Evolutionary conservation across 108 stramenopile species (phyloP).

Genomic region (Skeletonema marinoi): DNA sequence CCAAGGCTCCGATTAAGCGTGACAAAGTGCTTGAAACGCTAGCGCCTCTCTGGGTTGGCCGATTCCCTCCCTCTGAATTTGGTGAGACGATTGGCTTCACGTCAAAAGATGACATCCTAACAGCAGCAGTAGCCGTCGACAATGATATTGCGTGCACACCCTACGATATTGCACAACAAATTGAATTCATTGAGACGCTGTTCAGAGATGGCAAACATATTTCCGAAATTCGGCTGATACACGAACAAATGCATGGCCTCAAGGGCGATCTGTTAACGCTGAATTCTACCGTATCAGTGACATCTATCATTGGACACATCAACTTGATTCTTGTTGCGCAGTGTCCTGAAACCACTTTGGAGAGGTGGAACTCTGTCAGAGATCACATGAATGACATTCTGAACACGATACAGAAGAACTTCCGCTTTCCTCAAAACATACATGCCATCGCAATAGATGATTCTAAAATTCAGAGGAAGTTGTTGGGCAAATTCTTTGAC

Average conservation of each 20-base stretch:
- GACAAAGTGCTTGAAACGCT: constrained; percentile 37
- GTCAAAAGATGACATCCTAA: background rate
- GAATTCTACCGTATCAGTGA: constrained; percentile 7
- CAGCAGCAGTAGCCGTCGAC: background rate
- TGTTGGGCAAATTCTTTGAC: constrained; percentile 29
- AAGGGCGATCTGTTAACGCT: constrained; percentile 26
- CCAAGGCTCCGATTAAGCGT: constrained; percentile 38
- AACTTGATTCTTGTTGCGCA: constrained; percentile 14
- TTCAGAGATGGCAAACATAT: background rate
- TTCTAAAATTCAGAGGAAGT: constrained; percentile 38
- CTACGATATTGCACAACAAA: constrained; percentile 3
- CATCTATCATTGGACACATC: constrained; percentile 10
- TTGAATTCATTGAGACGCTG: constrained; percentile 13
- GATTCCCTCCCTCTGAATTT: constrained; percentile 16
- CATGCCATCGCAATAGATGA: constrained; percentile 47
- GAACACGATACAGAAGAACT: constrained; percentile 3
- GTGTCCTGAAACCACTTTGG: background rate
- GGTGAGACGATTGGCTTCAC: constrained; percentile 7
- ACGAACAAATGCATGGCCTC: constrained; percentile 20
- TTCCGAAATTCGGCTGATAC: background rate
- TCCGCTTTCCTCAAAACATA: constrained; percentile 9
- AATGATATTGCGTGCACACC: constrained; percentile 8
- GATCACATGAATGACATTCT: constrained; percentile 1
- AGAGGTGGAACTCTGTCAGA: constrained; percentile 12
- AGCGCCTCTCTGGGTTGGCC: constrained; percentile 31